Base-by-base conservation (phyloP, 2,329 filamentous ascomycete species). In the Pyrenophora teres region DNA sequence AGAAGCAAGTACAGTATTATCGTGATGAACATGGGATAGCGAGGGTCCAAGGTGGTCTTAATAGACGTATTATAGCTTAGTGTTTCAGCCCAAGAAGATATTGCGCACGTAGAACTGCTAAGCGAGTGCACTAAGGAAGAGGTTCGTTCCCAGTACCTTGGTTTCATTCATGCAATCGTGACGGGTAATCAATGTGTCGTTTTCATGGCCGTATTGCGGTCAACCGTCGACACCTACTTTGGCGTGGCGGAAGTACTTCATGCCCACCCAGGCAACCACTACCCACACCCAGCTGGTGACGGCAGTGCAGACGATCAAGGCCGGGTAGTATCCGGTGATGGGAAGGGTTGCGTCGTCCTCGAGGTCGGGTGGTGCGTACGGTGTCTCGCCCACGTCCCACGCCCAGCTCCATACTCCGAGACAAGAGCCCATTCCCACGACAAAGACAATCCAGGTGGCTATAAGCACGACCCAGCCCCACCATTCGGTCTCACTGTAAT, bases 241-340 rank as follows among this genome's bases (percentile, higher is more conserved):
- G 30, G 94, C 93, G 79, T 99, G 94, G 63, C 92, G 86, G 71
- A 99, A 99, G 74, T 97, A 97, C 74, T 99, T 99, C 93, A 99
- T 97, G 19, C 94, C 94, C 41, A 97, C 88, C 94, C 94, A 99
- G 9, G 95, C 94, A 51, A 95, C 87, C 10, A 96, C 86, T 15
- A 97, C 94, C 94, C 94, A 99, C 5, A 97, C 91, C 94, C 94
- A 99, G 15, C 92, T 92, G 90, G 99, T 97, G 23, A 99, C 90
- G 3, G 92, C 87, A 3, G 93, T 97, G 62, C 97, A 78, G 52
- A 97, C 94, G 59, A 97, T 89, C 67, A 99, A 78, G 9, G 92
- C 91, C 19, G 94, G 94, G 76, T 99, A 99, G 75, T 99, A 99
- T 8, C 95, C 94, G 9, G 95, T 90, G 67, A 99, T 96, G 2